Evolutionary conservation across 768 basidiomycete genomes (phyloP).

Genomic region (Phaeotremella skinneri): DNA sequence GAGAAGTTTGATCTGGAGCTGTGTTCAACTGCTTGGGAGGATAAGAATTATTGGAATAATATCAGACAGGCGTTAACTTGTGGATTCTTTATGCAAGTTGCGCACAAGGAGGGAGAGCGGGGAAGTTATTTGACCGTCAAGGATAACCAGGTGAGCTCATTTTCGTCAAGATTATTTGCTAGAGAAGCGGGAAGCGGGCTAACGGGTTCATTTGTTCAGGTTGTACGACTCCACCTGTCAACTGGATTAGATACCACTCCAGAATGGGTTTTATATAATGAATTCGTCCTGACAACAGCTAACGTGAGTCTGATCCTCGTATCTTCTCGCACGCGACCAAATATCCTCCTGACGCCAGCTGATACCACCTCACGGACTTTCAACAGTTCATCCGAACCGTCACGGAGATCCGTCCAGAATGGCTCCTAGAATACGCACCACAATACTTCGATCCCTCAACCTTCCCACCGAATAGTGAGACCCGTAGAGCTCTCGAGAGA

Average conservation of each 20-base stretch:
- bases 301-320: constrained; percentile 44
- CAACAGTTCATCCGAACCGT: constrained; percentile 79
- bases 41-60: constrained; percentile 67
- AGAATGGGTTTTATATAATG: constrained; percentile 90
- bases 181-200: not conserved
- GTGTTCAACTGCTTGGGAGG: constrained; percentile 63
- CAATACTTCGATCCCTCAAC: constrained; percentile 67
- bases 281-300: constrained; percentile 84
- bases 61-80: constrained; percentile 80
- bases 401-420: constrained; percentile 79
- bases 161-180: not conserved
- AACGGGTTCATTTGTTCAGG: constrained; percentile 47
- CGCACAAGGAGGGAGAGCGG: constrained; percentile 90
- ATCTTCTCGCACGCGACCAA: not conserved
- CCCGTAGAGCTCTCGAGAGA: constrained; percentile 58
- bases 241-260: constrained; percentile 83
- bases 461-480: constrained; percentile 59
- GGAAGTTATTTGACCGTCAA: constrained; percentile 83
- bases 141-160: constrained; percentile 74
- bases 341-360: too few relatives aligned
- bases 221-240: constrained; percentile 76
- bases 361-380: too few relatives aligned
- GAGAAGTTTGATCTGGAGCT: constrained; percentile 80
- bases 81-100: constrained; percentile 98
- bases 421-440: constrained; percentile 66